These are phyloP conservation scores for Phyllosticta citriasiana DNA, from an alignment of 2,329 filamentous ascomycete genomes.

Conservation along the genomic window DNA sequence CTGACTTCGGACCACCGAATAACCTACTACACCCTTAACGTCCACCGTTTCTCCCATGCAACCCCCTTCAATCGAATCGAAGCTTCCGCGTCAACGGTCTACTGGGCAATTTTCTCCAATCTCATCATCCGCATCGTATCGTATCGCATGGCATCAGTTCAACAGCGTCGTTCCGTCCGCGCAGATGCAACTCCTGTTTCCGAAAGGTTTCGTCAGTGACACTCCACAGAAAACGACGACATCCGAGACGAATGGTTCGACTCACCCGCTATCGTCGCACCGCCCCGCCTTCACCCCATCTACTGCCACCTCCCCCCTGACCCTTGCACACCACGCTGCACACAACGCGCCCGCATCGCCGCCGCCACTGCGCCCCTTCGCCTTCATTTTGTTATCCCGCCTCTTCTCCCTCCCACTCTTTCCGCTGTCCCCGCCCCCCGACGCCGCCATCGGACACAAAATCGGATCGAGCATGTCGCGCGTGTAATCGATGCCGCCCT, in stretches of 20 bases:
- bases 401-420: background rate
- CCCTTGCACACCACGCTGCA: background rate
- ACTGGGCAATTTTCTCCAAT: no score
- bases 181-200: background rate
- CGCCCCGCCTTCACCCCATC: background rate
- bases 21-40: no score
- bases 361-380: background rate
- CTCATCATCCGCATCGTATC: no score
- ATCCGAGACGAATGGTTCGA: background rate
- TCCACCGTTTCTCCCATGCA: no score
- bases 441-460: background rate
- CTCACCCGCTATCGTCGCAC: background rate
- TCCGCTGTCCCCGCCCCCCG: background rate
- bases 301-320: background rate
- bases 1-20: no score
- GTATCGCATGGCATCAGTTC: background rate
- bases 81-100: no score
- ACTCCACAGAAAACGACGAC: no score
- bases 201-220: no score
- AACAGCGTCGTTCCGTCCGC: background rate
- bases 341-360: background rate
- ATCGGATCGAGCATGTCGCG: constrained; percentile 3
- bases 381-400: background rate
- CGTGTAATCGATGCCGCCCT: constrained; percentile 6
- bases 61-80: no score